These are phyloP conservation scores for Populus hybrid DNA, from an alignment of 441 rosid species.

Conservation along the genomic window DNA sequence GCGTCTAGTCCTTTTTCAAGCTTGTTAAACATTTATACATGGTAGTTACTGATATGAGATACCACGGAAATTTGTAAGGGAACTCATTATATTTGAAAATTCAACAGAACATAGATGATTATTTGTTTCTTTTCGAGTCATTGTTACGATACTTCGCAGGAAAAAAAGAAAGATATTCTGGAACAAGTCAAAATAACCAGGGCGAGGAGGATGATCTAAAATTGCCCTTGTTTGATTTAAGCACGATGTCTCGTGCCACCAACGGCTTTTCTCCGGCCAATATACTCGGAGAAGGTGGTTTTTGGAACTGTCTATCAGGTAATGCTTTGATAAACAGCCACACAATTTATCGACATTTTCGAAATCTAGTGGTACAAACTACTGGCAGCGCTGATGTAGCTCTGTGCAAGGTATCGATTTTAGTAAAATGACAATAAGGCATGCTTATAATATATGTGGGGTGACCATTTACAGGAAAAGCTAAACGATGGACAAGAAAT, in stretches of 20 bases:
- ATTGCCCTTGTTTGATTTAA: conserved; percentile 25
- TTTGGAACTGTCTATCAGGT: conserved; percentile 41
- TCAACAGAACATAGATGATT: no score
- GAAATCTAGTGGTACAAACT: not conserved
- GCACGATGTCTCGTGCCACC: conserved; percentile 23
- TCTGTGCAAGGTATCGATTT: not conserved
- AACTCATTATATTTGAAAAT: not conserved
- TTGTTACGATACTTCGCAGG: not conserved
- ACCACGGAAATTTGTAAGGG: not conserved
- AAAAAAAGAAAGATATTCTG: not conserved
- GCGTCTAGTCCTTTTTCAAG: no score
- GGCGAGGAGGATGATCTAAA: conserved; percentile 22
- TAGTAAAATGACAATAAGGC: not conserved
- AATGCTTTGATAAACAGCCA: not conserved
- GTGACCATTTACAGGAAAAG: conserved; percentile 19
- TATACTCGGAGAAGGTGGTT: conserved; percentile 36
- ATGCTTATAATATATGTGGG: not conserved
- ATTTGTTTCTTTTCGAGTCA: not conserved
- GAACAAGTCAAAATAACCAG: not conserved
- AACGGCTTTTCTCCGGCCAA: conserved; percentile 24
- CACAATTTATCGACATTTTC: not conserved
- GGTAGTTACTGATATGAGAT: no score
- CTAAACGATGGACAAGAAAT: conserved; percentile 31
- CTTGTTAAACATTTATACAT: no score
- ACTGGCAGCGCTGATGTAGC: not conserved